Base-by-base conservation (phyloP, 352 stramenopile species). In the Blastocystis sp. region DNA sequence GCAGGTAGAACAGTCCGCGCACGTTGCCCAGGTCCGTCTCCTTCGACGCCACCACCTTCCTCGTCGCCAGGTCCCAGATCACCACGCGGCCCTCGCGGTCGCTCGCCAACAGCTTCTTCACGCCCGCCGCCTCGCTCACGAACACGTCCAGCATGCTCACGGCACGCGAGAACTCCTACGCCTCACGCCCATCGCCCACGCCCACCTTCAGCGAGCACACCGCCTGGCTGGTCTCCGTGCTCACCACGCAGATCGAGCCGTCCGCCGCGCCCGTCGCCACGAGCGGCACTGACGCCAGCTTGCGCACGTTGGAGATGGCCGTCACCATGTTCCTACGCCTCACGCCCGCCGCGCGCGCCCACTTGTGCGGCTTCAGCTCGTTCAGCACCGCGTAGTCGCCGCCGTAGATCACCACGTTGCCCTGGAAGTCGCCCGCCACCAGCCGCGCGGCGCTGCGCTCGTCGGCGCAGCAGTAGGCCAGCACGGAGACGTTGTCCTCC, bases 11-110 rank as follows among this genome's bases (percentile, higher is more conserved):
- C 21, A 84, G 7, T 11, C 74, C 28, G 41, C 74, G 74, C 59
- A 84, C 61, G 61, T 84, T 84, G 9, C 74, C 74, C 40, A 52
- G 69, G 45, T 84, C 74, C 28, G 74, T 84, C 53, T 84, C 74
- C 38, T 84, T 84, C 53, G 65, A 53, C 40, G 74, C 74, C 21
- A 84, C 21, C 10, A 45, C 19, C 60, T 64, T 62, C 74, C 69
- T 84, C 23, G 74, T 64, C 10, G 52, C 61, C 40, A 84, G 38
- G 45, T 84, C 74, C 34, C 56, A 84, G 38, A 84, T 53, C 40
- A 45, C 56, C 21, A 84, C 60, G 43, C 45, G 28, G 2, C 74
- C 74, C 61, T 84, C 74, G 21, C 74, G 74, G 34, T 84, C 74
- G 19, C n/a, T 28, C 2, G 48, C 60, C 38, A 84, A 56, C 19